These are phyloP conservation scores for Pseudoturritis turrita DNA, from an alignment of 345 rosid genomes.

Conservation along the genomic window DNA sequence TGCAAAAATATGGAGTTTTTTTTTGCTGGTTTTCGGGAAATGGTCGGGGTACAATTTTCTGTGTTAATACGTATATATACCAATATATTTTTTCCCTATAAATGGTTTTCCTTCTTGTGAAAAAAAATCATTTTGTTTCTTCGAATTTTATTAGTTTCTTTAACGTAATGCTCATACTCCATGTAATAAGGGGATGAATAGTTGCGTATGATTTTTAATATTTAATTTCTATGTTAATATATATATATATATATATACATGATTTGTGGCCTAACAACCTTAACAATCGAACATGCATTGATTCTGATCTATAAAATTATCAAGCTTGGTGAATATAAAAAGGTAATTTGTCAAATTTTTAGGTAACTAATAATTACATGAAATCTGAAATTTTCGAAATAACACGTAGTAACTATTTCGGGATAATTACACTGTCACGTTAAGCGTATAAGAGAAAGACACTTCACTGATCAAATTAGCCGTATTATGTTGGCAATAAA, in stretches of 20 bases:
- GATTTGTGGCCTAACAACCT: conserved; percentile 14
- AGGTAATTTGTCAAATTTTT: not conserved
- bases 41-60: conserved; percentile 44
- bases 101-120: not conserved
- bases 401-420: conserved; percentile 12
- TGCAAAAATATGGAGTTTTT: conserved; percentile 19
- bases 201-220: not conserved
- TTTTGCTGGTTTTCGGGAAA: conserved; percentile 61
- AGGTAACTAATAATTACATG: not conserved
- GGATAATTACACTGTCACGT: conserved; percentile 4
- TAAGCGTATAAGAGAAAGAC: not conserved
- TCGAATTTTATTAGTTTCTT: not conserved
- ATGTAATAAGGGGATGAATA: not conserved
- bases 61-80: not conserved
- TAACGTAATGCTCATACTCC: not conserved
- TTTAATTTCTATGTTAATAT: not conserved
- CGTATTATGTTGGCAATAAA: not conserved
- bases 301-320: not conserved
- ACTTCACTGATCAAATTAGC: not conserved
- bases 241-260: too few species aligned
- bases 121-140: not conserved
- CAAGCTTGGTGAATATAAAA: not conserved
- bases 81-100: not conserved
- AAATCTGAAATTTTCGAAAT: not conserved
- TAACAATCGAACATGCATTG: conserved; percentile 19